A percentile compares a stretch with the other conserved stretches of the same genome.
Evolutionary conservation across 148 eudicot genomes (phyloP).

Genomic region (Cornus suecica): DNA sequence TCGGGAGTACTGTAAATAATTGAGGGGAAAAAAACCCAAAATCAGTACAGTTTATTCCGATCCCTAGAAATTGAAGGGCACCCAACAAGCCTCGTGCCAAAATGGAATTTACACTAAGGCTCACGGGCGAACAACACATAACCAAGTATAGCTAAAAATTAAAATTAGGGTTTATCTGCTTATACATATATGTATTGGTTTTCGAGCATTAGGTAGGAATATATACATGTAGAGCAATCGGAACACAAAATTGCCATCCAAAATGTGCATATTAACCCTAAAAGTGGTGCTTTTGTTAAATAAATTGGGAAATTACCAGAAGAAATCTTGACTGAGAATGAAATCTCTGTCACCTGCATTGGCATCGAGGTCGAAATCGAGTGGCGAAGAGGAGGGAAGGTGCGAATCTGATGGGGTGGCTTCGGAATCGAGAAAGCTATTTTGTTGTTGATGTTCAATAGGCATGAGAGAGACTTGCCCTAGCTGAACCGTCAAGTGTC

Average conservation of each 20-base stretch:
- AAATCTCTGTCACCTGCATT: slow-evolving; percentile 47
- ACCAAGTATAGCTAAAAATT: no score
- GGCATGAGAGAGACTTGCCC: slow-evolving; percentile 34
- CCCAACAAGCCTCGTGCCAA: neutral
- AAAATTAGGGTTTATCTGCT: neutral
- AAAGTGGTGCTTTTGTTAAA: no score
- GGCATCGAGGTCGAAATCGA: slow-evolving; percentile 18
- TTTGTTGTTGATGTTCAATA: slow-evolving; percentile 14
- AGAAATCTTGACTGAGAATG: slow-evolving; percentile 92
- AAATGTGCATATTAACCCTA: neutral
- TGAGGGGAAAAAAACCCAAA: neutral
- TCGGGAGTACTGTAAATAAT: slow-evolving; percentile 68
- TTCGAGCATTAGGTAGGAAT: neutral
- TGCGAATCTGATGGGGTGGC: slow-evolving; percentile 12
- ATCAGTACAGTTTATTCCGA: slow-evolving; percentile 2
- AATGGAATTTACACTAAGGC: neutral
- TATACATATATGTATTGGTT: neutral
- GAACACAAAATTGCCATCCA: neutral
- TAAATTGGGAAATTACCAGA: slow-evolving; percentile 47
- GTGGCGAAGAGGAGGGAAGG: slow-evolving; percentile 19
- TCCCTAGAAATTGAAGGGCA: neutral
- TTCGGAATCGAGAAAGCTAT: slow-evolving; percentile 29
- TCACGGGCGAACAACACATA: no score
- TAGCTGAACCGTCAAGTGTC: slow-evolving; percentile 38
- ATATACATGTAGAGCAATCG: no score